phyloP scores from a whole-genome alignment of 2,329 filamentous ascomycete genomes.

The Coleophoma crateriformis region DNA sequence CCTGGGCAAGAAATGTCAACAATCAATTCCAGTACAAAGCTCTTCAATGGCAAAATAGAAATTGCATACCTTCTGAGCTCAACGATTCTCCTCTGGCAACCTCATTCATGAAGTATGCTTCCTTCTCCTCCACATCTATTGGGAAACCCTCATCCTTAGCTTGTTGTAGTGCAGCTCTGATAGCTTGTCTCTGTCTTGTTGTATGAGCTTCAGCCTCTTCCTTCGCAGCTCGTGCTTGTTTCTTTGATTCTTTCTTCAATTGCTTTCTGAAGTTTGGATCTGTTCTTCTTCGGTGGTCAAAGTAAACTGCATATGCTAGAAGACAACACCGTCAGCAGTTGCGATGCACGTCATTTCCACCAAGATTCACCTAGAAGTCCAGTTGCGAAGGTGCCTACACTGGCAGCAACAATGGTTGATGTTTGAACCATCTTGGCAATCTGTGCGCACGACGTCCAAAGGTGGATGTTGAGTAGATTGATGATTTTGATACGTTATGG shows the following conservation, averaged over 20 bases:
- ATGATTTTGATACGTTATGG: not conserved
- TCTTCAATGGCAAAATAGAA: not conserved
- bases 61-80: slow-evolving; percentile 67
- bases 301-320: slow-evolving; percentile 61
- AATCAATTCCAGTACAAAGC: not conserved
- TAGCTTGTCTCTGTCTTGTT: slow-evolving; percentile 63
- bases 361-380: slow-evolving; percentile 49
- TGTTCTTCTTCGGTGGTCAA: slow-evolving; percentile 61
- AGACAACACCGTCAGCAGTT: slow-evolving; percentile 14
- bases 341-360: not conserved
- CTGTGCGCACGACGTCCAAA: slow-evolving; percentile 5
- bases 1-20: slow-evolving; percentile 36
- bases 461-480: slow-evolving; percentile 4
- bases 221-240: slow-evolving; percentile 65
- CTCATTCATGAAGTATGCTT: slow-evolving; percentile 95
- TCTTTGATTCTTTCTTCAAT: slow-evolving; percentile 70
- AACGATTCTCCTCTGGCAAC: slow-evolving; percentile 84
- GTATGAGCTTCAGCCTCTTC: slow-evolving; percentile 63
- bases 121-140: slow-evolving; percentile 82
- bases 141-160: slow-evolving; percentile 93
- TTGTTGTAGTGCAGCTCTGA: slow-evolving; percentile 70
- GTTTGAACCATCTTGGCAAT: slow-evolving; percentile 38
- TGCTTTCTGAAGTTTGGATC: slow-evolving; percentile 61
- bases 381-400: slow-evolving; percentile 54
- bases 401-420: slow-evolving; percentile 53